These are phyloP conservation scores for Lentinula boryana DNA, from an alignment of 768 basidiomycete genomes.

Conservation along the genomic window DNA sequence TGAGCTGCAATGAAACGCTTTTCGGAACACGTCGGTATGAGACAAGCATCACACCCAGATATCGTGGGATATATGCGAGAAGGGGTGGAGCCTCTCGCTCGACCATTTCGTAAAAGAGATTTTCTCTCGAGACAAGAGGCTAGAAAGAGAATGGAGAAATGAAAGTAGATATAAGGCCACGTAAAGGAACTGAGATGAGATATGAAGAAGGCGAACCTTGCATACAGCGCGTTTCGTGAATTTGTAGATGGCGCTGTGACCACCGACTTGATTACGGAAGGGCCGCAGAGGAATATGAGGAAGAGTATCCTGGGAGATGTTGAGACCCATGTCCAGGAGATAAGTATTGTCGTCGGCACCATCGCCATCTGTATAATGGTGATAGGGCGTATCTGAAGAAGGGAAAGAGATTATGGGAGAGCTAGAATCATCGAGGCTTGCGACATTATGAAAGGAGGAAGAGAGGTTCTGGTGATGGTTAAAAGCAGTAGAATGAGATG, in stretches of 20 bases:
- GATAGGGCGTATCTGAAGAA: constrained; percentile 5
- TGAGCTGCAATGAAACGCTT: constrained; percentile 15
- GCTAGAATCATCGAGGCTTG: constrained; percentile 13
- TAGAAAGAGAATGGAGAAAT: constrained; percentile 24
- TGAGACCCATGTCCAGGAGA: constrained; percentile 33
- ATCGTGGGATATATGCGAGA: constrained; percentile 93
- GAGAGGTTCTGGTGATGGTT: constrained; percentile 5
- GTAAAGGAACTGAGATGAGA: background rate
- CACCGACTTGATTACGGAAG: constrained; percentile 97
- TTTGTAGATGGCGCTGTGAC: constrained; percentile 95
- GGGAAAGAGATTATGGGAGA: constrained; percentile 6
- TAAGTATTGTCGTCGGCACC: constrained; percentile 14
- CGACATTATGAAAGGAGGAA: constrained; percentile 10
- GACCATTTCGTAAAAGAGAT: constrained; percentile 95
- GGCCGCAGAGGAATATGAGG: constrained; percentile 92
- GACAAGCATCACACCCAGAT: constrained; percentile 97
- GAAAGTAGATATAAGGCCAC: background rate
- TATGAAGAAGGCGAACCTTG: constrained; percentile 39
- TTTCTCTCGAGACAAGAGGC: constrained; percentile 96
- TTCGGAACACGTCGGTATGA: constrained; percentile 81
- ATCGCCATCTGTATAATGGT: constrained; percentile 8
- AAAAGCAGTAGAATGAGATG: constrained; percentile 21
- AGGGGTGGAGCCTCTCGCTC: constrained; percentile 91
- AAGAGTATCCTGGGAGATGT: constrained; percentile 51
- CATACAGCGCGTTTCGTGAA: constrained; percentile 97